These are phyloP conservation scores for Escovopsis sp. DNA, from an alignment of 2,329 filamentous ascomycete species.

Conservation along the genomic window DNA sequence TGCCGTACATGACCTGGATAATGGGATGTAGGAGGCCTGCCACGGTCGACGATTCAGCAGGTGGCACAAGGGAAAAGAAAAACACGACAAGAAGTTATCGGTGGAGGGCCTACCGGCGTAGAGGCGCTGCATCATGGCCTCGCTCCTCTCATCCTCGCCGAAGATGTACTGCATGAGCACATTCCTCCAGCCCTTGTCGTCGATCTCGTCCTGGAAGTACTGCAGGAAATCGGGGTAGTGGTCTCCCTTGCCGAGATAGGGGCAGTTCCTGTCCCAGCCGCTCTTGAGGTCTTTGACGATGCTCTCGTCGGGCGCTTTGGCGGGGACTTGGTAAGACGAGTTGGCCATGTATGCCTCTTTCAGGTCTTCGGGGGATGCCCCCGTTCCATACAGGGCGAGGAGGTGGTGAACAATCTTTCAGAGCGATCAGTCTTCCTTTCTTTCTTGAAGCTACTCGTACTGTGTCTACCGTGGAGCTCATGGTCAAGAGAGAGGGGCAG, in stretches of 20 bases:
- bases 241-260: slow-evolving; percentile 45
- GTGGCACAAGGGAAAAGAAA: rapidly evolving
- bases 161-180: slow-evolving; percentile 57
- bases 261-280: slow-evolving; percentile 38
- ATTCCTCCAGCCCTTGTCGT: slow-evolving; percentile 40
- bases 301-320: slow-evolving; percentile 28
- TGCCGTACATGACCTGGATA: slow-evolving; percentile 72
- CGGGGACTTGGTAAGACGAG: slow-evolving; percentile 47
- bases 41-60: no score
- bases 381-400: slow-evolving; percentile 62
- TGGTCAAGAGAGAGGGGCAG: neutral
- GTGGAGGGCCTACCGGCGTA: slow-evolving; percentile 35
- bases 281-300: slow-evolving; percentile 38
- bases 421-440: neutral
- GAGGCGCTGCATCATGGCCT: slow-evolving; percentile 55
- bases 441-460: no score
- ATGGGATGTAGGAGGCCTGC: slow-evolving; percentile 60
- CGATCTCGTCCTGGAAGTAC: slow-evolving; percentile 65
- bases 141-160: slow-evolving; percentile 44
- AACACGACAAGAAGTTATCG: no score
- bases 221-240: slow-evolving; percentile 60
- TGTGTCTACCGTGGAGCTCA: neutral
- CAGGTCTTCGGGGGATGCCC: slow-evolving; percentile 45
- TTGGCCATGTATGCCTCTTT: slow-evolving; percentile 52
- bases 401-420: slow-evolving; percentile 54